Evolutionary conservation across 2,329 filamentous ascomycete species (phyloP).

Genomic region (Aureobasidium sp.): DNA sequence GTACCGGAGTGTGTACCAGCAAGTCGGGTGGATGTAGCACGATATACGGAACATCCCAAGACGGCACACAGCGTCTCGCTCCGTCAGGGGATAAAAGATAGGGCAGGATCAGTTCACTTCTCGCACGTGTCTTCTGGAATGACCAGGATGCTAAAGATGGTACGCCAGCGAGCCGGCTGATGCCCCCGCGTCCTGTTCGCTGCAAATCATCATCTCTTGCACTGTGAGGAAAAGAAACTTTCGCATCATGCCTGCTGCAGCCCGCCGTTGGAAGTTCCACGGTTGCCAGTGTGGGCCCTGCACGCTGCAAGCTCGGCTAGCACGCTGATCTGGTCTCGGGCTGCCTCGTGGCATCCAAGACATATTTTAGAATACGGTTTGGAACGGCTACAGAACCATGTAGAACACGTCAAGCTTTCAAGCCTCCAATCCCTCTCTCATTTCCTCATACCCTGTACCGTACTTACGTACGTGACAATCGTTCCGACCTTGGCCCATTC

Average conservation of each 20-base stretch:
- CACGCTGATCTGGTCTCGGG: slow-evolving; percentile 1
- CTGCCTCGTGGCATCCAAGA: slow-evolving; percentile 14
- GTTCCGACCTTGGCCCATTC: not conserved
- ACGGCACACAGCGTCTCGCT: not conserved
- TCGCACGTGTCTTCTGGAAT: not conserved
- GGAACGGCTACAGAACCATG: slow-evolving; percentile 1
- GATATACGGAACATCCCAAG: not conserved
- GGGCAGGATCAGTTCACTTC: not conserved
- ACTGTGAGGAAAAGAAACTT: not conserved
- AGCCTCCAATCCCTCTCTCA: not conserved
- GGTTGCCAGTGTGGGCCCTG: slow-evolving; percentile 7
- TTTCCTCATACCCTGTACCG: not conserved
- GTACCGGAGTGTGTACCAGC: not conserved
- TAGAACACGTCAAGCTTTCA: not conserved
- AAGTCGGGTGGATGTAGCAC: not conserved
- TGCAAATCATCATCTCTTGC: slow-evolving; percentile 16
- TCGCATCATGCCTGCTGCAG: not conserved
- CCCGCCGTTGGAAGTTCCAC: not conserved
- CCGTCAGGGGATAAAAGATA: not conserved
- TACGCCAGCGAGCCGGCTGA: slow-evolving; percentile 9
- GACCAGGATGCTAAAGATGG: not conserved
- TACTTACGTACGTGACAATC: not conserved
- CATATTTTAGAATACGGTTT: slow-evolving; percentile 4
- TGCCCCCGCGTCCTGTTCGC: slow-evolving; percentile 8
- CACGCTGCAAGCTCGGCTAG: slow-evolving; percentile 8